Base-by-base conservation (phyloP, 805 yeast genomes). In the Schwanniomyces occidentalis region DNA sequence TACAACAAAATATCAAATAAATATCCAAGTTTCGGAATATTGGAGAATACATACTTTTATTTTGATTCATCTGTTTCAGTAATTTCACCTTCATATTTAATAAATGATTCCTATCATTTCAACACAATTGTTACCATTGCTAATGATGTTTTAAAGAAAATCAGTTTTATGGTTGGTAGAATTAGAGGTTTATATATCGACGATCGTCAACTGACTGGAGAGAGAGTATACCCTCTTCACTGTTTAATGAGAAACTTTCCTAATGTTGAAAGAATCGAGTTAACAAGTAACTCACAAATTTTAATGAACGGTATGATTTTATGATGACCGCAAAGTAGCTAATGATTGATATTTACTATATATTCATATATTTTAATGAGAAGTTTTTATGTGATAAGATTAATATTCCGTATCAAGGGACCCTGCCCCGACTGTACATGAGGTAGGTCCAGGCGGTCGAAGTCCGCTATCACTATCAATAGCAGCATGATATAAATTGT, bases 141-240 rank as follows among this genome's bases (percentile, higher is more conserved):
- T 9, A 56, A 56, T 35, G 68, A 62, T 48, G 51, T 63, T 6
- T 50, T 63, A 36, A 60, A 61, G 42, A 63, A 63, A 31, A 47
- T 52, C 45, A 44, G 48, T 30, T 60, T 59, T 41, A 58, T 63
- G 64, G 29, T 58, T 31, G 59, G 52, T 10, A 44, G 65, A 28
- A 53, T 63, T 8, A 45, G 57, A 35, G 61, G 59, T 3, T 32
- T 63, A 13, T 59, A 53, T 32, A 52, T 64, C 23, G 66, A 64
- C 37, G 71, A 64, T 35, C 38, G 36, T 12, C 40, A 50, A 13
- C 42, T 61, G 13, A 29, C 37, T 3, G 69, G 67, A 1, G 68
- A 60, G 20, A 53, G 58, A 32, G 54, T 46, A 9, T 51, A 51
- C 26, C 56, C 66, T 1, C 47, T 63, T 21, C 54, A 49, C 24